Conservation (phyloP, 805 yeast species). For the Teunomyces stri region DNA sequence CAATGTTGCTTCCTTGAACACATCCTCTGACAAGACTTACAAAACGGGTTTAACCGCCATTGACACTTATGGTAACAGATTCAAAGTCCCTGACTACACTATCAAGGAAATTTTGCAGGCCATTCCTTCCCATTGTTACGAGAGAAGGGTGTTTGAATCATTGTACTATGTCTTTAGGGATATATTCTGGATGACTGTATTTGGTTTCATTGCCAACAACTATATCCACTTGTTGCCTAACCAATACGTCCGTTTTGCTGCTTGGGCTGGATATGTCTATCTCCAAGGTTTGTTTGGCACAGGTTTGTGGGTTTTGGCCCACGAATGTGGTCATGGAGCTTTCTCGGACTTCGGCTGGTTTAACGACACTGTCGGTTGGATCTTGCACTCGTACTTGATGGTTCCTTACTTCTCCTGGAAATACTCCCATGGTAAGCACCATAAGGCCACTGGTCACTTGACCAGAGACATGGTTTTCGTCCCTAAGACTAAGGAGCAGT, state of each 20-base stretch:
- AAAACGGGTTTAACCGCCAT: slow-evolving; percentile 32
- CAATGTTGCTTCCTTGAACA: slow-evolving; percentile 13
- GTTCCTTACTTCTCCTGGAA: slow-evolving; percentile 67
- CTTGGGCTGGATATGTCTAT: slow-evolving; percentile 42
- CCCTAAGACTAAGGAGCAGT: slow-evolving; percentile 52
- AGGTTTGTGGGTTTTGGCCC: slow-evolving; percentile 63
- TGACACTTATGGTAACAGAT: slow-evolving; percentile 52
- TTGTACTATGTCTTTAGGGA: slow-evolving; percentile 55
- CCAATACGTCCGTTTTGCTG: slow-evolving; percentile 31
- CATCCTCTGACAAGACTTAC: slow-evolving; percentile 3
- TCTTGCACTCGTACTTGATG: slow-evolving; percentile 52
- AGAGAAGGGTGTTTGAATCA: slow-evolving; percentile 49
- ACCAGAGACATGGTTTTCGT: slow-evolving; percentile 60
- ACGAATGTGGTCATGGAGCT: slow-evolving; percentile 65
- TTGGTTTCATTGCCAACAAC: slow-evolving; percentile 43
- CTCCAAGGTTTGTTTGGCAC: slow-evolving; percentile 49
- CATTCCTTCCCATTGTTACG: slow-evolving; percentile 61
- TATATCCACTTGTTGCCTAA: slow-evolving; percentile 33
- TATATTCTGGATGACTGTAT: slow-evolving; percentile 40
- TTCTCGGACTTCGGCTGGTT: slow-evolving; percentile 53
- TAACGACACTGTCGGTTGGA: slow-evolving; percentile 61
- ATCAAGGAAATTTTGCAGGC: slow-evolving; percentile 56
- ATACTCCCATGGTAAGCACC: slow-evolving; percentile 58
- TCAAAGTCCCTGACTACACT: slow-evolving; percentile 60
- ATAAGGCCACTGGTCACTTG: slow-evolving; percentile 61